Conservation (phyloP, 108 stramenopile genomes). For the Craspedostauros australis region DNA sequence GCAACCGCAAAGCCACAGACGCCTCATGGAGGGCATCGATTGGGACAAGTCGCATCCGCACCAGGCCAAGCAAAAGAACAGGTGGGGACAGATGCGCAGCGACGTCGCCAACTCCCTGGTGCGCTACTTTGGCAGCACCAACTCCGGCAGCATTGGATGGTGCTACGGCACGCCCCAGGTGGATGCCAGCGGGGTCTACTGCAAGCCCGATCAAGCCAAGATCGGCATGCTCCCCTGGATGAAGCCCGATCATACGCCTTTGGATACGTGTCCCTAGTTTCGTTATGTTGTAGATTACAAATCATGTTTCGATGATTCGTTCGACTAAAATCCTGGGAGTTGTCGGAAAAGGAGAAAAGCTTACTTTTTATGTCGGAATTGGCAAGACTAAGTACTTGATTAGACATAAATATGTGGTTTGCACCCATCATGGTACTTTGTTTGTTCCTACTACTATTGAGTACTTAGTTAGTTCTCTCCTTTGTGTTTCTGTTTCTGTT, state of each 20-base stretch:
- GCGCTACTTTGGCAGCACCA: constrained; percentile 79
- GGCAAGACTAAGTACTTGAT: no score
- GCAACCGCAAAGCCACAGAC: not conserved
- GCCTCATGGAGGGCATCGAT: constrained; percentile 31
- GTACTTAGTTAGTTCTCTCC: no score
- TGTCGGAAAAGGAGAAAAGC: no score
- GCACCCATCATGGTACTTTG: no score
- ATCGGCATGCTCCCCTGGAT: constrained; percentile 47
- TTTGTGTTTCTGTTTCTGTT: no score
- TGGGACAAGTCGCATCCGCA: constrained; percentile 26
- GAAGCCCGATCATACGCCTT: constrained; percentile 27
- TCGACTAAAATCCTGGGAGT: no score
- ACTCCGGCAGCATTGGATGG: constrained; percentile 80
- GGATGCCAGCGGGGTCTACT: constrained; percentile 32
- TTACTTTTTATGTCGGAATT: no score
- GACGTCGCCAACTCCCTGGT: constrained; percentile 70
- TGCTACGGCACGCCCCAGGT: constrained; percentile 69
- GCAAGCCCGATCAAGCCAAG: constrained; percentile 38
- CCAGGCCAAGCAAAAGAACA: constrained; percentile 37
- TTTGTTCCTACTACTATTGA: no score
- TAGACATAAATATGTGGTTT: no score
- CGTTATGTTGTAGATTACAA: no score
- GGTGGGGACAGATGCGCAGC: constrained; percentile 69
- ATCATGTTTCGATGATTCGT: no score
- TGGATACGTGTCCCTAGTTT: constrained; percentile 33